Evolutionary conservation across 805 yeast genomes (phyloP).

Genomic region (Candida multigemmis): DNA sequence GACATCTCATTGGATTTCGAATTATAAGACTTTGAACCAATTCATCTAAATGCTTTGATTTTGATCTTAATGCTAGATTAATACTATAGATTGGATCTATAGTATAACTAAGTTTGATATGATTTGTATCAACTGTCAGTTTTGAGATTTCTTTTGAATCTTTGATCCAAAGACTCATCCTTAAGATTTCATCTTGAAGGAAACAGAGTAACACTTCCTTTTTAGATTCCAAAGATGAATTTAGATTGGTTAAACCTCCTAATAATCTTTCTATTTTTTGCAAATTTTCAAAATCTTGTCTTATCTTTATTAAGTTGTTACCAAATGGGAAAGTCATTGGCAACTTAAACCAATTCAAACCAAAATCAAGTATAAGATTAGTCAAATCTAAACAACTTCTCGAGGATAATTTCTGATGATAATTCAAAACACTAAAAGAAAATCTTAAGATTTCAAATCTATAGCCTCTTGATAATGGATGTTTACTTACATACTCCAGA

Average conservation of each 20-base stretch:
- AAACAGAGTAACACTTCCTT: conserved; percentile 51
- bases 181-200: conserved; percentile 66
- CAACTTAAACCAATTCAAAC: conserved; percentile 70
- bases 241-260: no score
- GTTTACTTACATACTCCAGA: conserved; percentile 56
- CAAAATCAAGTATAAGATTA: conserved; percentile 49
- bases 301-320: conserved; percentile 61
- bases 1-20: conserved; percentile 50
- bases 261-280: conserved; percentile 37
- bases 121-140: conserved; percentile 26
- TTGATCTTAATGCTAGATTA: conserved; percentile 55
- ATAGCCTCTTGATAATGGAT: conserved; percentile 70
- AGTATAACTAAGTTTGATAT: conserved; percentile 49
- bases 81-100: conserved; percentile 69
- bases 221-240: conserved; percentile 44
- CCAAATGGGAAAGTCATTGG: conserved; percentile 74
- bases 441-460: conserved; percentile 69
- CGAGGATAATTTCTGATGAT: conserved; percentile 43
- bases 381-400: conserved; percentile 38
- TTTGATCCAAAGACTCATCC: conserved; percentile 69
- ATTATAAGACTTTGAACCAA: conserved; percentile 36
- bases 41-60: conserved; percentile 29
- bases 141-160: conserved; percentile 38
- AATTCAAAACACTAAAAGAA: conserved; percentile 53
- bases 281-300: conserved; percentile 57